Evolutionary conservation across 805 yeast species (phyloP).

Genomic region (Nematodospora valgi): DNA sequence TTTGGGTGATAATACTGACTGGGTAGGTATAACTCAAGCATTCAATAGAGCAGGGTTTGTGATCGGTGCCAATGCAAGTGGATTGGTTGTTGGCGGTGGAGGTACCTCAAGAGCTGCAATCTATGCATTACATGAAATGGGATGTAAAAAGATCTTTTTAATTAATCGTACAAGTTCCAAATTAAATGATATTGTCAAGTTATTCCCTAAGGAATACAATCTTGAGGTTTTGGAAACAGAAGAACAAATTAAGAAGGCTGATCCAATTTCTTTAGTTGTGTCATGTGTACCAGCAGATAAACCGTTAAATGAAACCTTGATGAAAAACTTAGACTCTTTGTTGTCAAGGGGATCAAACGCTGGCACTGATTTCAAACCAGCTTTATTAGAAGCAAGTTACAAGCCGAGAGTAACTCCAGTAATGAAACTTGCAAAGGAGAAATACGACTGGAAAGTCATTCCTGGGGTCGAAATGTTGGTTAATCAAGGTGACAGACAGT

Average conservation of each 20-base stretch:
- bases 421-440: slow-evolving; percentile 68
- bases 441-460: slow-evolving; percentile 72
- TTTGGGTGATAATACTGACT: slow-evolving; percentile 91
- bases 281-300: slow-evolving; percentile 84
- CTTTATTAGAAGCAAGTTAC: slow-evolving; percentile 89
- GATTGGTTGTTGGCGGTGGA: slow-evolving; percentile 92
- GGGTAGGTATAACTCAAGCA: slow-evolving; percentile 81
- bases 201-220: slow-evolving; percentile 60
- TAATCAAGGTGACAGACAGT: slow-evolving; percentile 90
- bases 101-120: slow-evolving; percentile 97
- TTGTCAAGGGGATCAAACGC: slow-evolving; percentile 39
- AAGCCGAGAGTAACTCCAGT: slow-evolving; percentile 85
- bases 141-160: slow-evolving; percentile 73
- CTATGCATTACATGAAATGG: slow-evolving; percentile 76
- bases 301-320: slow-evolving; percentile 55
- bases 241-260: slow-evolving; percentile 43
- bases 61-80: slow-evolving; percentile 39
- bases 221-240: slow-evolving; percentile 53
- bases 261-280: slow-evolving; percentile 57
- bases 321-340: slow-evolving; percentile 45
- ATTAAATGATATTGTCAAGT: slow-evolving; percentile 51
- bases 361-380: slow-evolving; percentile 42
- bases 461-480: slow-evolving; percentile 92
- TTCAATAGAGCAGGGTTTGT: slow-evolving; percentile 63
- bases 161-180: slow-evolving; percentile 76